A percentile compares a stretch with the other conserved stretches of the same genome.
Conservation (phyloP, 2,329 filamentous ascomycete genomes). For the Xylaria sp. region DNA sequence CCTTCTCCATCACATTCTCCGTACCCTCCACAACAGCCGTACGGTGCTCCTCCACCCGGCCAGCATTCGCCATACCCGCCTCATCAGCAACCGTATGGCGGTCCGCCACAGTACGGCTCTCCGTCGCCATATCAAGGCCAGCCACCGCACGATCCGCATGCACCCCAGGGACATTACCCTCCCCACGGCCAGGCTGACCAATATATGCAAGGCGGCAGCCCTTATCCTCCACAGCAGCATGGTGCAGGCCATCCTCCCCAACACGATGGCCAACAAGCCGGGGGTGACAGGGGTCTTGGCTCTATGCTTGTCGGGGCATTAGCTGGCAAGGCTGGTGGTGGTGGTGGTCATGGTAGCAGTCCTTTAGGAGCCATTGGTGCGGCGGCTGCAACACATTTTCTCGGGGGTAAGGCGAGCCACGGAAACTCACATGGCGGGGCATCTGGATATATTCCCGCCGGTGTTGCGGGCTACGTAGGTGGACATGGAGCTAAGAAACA, state of each 20-base stretch:
- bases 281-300: constrained; percentile 42
- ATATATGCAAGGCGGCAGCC: constrained; percentile 36
- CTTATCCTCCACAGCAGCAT: constrained; percentile 39
- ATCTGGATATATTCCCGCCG: constrained; percentile 36
- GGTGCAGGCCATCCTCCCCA: constrained; percentile 23
- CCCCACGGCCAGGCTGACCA: constrained; percentile 36
- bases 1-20: constrained; percentile 39
- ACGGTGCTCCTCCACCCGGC: constrained; percentile 40
- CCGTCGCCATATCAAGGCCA: constrained; percentile 30
- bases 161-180: constrained; percentile 39
- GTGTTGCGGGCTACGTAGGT: constrained; percentile 34
- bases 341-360: constrained; percentile 11
- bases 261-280: constrained; percentile 28
- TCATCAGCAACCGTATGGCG: constrained; percentile 40
- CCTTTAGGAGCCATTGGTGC: constrained; percentile 41
- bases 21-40: constrained; percentile 38
- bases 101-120: constrained; percentile 32
- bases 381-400: constrained; percentile 41
- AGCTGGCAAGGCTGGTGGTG: constrained; percentile 35
- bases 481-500: constrained; percentile 40
- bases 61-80: constrained; percentile 43
- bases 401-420: constrained; percentile 33
- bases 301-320: constrained; percentile 40
- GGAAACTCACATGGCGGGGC: constrained; percentile 28
- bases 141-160: constrained; percentile 36